Percentiles rank a stretch among this genome's conserved stretches.
Conservation (phyloP, 148 eudicot genomes). For the Diospyros lotus region DNA sequence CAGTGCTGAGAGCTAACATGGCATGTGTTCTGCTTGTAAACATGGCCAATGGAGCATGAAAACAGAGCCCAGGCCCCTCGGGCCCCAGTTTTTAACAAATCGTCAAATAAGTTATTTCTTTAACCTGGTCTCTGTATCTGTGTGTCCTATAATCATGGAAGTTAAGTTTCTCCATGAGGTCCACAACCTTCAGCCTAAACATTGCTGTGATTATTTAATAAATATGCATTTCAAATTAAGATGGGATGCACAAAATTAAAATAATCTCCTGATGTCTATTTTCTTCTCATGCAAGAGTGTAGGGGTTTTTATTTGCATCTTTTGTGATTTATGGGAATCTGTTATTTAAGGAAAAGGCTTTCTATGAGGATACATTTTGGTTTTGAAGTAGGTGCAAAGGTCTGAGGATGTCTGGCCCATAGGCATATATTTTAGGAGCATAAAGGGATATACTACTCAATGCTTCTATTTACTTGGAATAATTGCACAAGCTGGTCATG, state of each 20-base stretch:
- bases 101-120: too few species aligned
- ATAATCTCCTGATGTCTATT: neutral
- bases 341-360: neutral
- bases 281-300: neutral
- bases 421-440: too few species aligned
- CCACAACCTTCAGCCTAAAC: neutral
- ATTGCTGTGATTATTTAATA: neutral
- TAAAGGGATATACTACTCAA: too few species aligned
- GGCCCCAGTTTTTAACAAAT: too few species aligned
- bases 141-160: neutral
- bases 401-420: too few species aligned
- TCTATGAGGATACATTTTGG: neutral
- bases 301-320: neutral
- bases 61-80: too few species aligned
- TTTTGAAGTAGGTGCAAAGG: neutral
- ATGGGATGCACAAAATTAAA: neutral
- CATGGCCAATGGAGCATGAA: too few species aligned
- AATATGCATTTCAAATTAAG: neutral
- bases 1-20: too few species aligned
- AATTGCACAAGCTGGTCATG: too few species aligned
- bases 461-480: too few species aligned
- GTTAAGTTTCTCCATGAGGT: neutral
- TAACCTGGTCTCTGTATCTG: neutral
- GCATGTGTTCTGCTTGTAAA: too few species aligned
- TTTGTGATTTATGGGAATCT: neutral